Percentiles rank a stretch among this genome's conserved stretches.
Evolutionary conservation across 148 eudicot species (phyloP).

Genomic region (Dianthus caryophyllus): DNA sequence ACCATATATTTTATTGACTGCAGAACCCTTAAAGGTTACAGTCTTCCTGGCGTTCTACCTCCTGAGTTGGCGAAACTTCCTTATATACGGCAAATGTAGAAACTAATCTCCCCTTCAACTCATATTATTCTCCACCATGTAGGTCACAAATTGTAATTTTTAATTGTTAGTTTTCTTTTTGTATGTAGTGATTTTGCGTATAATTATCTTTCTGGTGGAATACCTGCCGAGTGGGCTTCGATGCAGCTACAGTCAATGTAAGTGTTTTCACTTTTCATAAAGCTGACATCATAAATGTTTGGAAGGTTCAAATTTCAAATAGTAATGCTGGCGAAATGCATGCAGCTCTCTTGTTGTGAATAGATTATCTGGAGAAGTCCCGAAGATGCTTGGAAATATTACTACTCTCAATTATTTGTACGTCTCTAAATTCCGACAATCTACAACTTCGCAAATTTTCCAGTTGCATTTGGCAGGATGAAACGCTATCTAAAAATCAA

Average conservation of each 20-base stretch:
- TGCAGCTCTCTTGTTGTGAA: slow-evolving; percentile 68
- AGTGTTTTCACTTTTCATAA: slow-evolving; percentile 13
- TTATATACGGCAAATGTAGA: slow-evolving; percentile 50
- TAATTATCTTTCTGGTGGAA: slow-evolving; percentile 60
- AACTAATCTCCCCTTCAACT: slow-evolving; percentile 2
- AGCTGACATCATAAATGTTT: not conserved
- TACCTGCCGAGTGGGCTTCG: slow-evolving; percentile 66
- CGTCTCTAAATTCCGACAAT: slow-evolving; percentile 22
- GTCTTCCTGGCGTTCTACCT: slow-evolving; percentile 67
- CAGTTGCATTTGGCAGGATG: not conserved
- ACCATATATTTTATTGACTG: slow-evolving; percentile 11
- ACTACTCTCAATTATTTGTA: slow-evolving; percentile 60
- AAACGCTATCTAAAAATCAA: not conserved
- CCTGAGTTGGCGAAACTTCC: slow-evolving; percentile 55
- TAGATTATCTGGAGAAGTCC: slow-evolving; percentile 64
- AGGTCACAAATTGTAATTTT: not conserved
- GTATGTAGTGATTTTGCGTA: slow-evolving; percentile 71
- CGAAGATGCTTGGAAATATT: slow-evolving; percentile 48
- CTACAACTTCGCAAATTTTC: not conserved
- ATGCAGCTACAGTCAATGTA: slow-evolving; percentile 49
- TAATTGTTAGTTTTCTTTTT: slow-evolving; percentile 3
- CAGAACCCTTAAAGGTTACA: slow-evolving; percentile 60
- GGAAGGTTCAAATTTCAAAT: slow-evolving; percentile 12
- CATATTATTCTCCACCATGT: not conserved
- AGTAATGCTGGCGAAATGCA: slow-evolving; percentile 14